Conservation (phyloP, 345 rosid species). For the Dipteronia dyeriana region DNA sequence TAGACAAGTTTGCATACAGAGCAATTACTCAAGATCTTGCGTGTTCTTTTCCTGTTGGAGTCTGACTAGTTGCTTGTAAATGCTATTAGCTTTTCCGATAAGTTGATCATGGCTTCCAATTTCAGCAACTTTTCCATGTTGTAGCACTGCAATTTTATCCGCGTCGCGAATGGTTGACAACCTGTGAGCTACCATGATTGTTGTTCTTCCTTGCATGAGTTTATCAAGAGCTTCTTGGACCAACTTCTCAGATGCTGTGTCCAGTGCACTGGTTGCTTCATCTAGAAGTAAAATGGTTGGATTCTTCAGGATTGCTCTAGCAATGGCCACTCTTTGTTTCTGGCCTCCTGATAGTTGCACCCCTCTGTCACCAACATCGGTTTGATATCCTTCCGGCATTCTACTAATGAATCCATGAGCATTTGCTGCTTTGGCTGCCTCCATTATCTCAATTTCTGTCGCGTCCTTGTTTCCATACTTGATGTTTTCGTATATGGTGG, state of each 20-base stretch:
- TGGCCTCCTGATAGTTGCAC: slow-evolving; percentile 87
- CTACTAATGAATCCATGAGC: slow-evolving; percentile 78
- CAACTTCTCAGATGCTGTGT: slow-evolving; percentile 61
- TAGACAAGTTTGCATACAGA: not conserved
- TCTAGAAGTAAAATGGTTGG: slow-evolving; percentile 78
- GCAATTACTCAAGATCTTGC: slow-evolving; percentile 3
- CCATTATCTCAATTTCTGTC: slow-evolving; percentile 67
- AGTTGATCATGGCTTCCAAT: slow-evolving; percentile 74
- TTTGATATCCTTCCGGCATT: slow-evolving; percentile 76
- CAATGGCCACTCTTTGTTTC: slow-evolving; percentile 86
- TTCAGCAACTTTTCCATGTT: slow-evolving; percentile 66
- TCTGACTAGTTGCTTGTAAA: slow-evolving; percentile 59
- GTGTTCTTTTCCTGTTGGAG: slow-evolving; percentile 45
- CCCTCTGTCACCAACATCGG: slow-evolving; percentile 77
- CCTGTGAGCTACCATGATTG: slow-evolving; percentile 80
- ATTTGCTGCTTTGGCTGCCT: slow-evolving; percentile 72
- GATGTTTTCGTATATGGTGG: slow-evolving; percentile 73
- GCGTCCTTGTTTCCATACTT: slow-evolving; percentile 68
- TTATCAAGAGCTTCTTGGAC: slow-evolving; percentile 80
- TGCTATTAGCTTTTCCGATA: slow-evolving; percentile 39
- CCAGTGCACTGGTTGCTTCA: slow-evolving; percentile 89
- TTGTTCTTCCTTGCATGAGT: slow-evolving; percentile 74
- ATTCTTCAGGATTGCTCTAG: slow-evolving; percentile 72
- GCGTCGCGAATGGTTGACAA: slow-evolving; percentile 67
- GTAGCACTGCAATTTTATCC: slow-evolving; percentile 58